Conservation (phyloP, 805 yeast genomes). For the Ogataea neopini region DNA sequence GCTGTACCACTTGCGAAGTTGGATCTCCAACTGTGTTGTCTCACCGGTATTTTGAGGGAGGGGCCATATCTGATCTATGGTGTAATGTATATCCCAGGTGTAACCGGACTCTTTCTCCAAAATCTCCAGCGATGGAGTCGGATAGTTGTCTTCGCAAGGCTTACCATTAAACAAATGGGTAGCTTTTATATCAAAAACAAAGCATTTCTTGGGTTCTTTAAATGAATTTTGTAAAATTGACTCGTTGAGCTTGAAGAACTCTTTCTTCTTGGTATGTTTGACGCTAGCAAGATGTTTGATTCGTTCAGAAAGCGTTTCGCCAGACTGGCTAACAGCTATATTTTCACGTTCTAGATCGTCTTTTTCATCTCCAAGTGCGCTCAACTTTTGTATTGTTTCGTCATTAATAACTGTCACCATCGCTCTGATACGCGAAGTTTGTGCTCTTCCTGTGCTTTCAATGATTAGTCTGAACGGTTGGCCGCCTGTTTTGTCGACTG, state of each 20-base stretch:
- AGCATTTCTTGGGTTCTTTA: slow-evolving; percentile 6
- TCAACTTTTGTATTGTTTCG: slow-evolving; percentile 11
- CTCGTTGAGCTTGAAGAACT: slow-evolving; percentile 22
- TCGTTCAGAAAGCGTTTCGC: slow-evolving; percentile 20
- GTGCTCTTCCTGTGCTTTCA: slow-evolving; percentile 4
- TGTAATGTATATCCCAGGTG: slow-evolving; percentile 33
- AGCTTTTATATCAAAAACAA: slow-evolving; percentile 41
- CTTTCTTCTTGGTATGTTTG: slow-evolving; percentile 14
- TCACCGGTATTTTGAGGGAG: background rate
- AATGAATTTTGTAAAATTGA: slow-evolving; percentile 22
- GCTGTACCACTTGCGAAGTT: slow-evolving; percentile 16
- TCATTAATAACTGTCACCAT: slow-evolving; percentile 22
- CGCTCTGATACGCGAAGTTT: slow-evolving; percentile 14
- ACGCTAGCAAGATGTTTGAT: slow-evolving; percentile 25
- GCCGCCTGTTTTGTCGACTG: slow-evolving; percentile 35
- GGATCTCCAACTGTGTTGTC: slow-evolving; percentile 6
- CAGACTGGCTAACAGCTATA: slow-evolving; percentile 17
- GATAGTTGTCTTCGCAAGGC: slow-evolving; percentile 23
- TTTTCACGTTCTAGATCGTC: slow-evolving; percentile 18
- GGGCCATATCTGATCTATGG: slow-evolving; percentile 20
- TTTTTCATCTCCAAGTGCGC: slow-evolving; percentile 25
- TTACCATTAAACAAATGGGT: slow-evolving; percentile 40
- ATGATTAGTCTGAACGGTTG: slow-evolving; percentile 40
- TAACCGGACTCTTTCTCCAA: slow-evolving; percentile 16
- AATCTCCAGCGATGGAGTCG: slow-evolving; percentile 33